Percentiles rank a stretch among this genome's conserved stretches.
Evolutionary conservation across 148 eudicot genomes (phyloP).

Genomic region (Dianthus caryophyllus): DNA sequence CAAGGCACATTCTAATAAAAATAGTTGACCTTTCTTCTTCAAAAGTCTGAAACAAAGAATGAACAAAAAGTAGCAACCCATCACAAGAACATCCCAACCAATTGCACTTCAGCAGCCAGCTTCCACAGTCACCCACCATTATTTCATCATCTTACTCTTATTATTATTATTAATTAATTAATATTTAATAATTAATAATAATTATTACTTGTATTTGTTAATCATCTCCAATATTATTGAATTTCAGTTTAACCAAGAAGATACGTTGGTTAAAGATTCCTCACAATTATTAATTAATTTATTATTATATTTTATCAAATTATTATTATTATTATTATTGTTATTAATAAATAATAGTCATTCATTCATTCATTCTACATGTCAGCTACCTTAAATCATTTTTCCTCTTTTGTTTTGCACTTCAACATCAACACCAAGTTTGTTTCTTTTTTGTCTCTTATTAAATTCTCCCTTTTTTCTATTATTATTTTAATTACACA

Average conservation of each 20-base stretch:
- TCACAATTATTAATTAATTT: no score
- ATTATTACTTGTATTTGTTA: not conserved
- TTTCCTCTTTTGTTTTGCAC: constrained; percentile 1
- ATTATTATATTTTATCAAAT: not conserved
- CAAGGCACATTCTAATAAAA: no score
- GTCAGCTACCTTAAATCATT: not conserved
- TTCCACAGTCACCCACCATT: constrained; percentile 12
- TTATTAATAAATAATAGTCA: no score
- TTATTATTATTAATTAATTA: not conserved
- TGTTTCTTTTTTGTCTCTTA: constrained; percentile 12
- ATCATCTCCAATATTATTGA: not conserved
- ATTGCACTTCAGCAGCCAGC: constrained; percentile 8
- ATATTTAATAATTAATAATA: not conserved
- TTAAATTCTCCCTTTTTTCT: constrained; percentile 12
- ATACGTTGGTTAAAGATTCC: not conserved
- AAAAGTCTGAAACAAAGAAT: no score
- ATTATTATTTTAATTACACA: not conserved
- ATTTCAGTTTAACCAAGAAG: not conserved
- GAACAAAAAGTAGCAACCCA: constrained; percentile 2
- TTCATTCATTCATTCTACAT: not conserved
- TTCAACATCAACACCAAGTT: constrained; percentile 23
- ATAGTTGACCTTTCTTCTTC: constrained; percentile 13
- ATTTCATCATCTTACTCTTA: not conserved
- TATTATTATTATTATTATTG: no score
- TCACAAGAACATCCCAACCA: constrained; percentile 6